Evolutionary conservation across 1,284 basidiomycete species (phyloP).

Genomic region (Laetiporus sulphureus): DNA sequence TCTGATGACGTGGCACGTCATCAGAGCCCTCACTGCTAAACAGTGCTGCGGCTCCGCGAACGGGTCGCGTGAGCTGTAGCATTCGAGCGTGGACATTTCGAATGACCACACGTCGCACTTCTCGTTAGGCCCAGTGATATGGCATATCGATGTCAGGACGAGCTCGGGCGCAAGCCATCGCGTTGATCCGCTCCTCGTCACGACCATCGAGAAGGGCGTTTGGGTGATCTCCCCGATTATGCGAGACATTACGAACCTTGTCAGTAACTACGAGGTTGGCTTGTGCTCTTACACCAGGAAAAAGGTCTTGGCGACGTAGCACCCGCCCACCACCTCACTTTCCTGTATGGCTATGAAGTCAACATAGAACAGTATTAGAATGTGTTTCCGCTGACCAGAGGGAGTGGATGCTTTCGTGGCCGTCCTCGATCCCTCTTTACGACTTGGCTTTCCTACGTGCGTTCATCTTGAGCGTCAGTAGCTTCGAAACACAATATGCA

Average conservation of each 20-base stretch:
- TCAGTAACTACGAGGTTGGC: constrained; percentile 47
- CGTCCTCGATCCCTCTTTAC: too few relatives aligned
- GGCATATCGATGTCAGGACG: constrained; percentile 30
- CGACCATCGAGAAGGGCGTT: constrained; percentile 32
- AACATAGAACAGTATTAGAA: too few relatives aligned
- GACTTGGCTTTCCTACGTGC: too few relatives aligned
- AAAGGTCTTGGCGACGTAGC: too few relatives aligned
- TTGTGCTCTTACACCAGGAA: constrained; percentile 24
- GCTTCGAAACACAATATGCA: too few relatives aligned
- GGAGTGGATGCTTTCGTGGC: too few relatives aligned
- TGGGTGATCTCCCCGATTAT: constrained; percentile 47
- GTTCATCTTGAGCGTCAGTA: too few relatives aligned
- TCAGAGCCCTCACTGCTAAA: too few relatives aligned
- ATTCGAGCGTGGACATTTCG: constrained; percentile 50
- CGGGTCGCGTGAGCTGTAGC: constrained; percentile 42
- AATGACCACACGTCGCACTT: constrained; percentile 48
- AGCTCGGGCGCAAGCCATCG: constrained; percentile 57
- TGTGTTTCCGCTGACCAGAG: too few relatives aligned
- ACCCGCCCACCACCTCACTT: too few relatives aligned
- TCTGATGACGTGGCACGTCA: constrained; percentile 41
- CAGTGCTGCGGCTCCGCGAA: constrained; percentile 41
- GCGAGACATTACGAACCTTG: constrained; percentile 39
- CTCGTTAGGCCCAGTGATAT: constrained; percentile 35
- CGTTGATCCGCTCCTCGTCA: constrained; percentile 37
- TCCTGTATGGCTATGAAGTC: too few relatives aligned